Percentiles rank a stretch among this genome's conserved stretches.
These are phyloP conservation scores for Aspergillaceae sp. DNA, from an alignment of 2,329 filamentous ascomycete species.

Conservation along the genomic window DNA sequence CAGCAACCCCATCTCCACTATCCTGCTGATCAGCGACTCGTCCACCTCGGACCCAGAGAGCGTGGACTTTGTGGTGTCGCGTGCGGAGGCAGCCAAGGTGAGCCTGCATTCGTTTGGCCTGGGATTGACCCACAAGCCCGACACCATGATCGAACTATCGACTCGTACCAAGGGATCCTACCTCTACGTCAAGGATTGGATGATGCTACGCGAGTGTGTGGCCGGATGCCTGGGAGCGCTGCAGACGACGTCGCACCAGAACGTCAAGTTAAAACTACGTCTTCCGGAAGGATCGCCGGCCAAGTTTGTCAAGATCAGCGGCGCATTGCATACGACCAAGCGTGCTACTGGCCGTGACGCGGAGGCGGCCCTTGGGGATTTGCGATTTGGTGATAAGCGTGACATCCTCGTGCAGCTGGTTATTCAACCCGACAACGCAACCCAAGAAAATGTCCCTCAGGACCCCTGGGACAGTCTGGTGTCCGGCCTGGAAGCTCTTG, in stretches of 20 bases:
- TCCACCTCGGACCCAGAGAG: slow-evolving; percentile 90
- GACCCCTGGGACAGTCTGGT: slow-evolving; percentile 97
- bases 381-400: slow-evolving; percentile 89
- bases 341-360: slow-evolving; percentile 89
- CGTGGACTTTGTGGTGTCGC: slow-evolving; percentile 93
- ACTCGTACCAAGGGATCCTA: slow-evolving; percentile 94
- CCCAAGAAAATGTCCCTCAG: slow-evolving; percentile 76
- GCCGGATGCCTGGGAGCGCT: slow-evolving; percentile 86
- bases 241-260: slow-evolving; percentile 94
- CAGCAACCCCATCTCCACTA: slow-evolving; percentile 88
- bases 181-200: slow-evolving; percentile 99
- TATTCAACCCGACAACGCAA: slow-evolving; percentile 75
- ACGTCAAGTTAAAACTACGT: slow-evolving; percentile 89
- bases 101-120: slow-evolving; percentile 94
- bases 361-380: slow-evolving; percentile 81
- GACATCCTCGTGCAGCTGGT: slow-evolving; percentile 92
- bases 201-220: slow-evolving; percentile 96
- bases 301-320: slow-evolving; percentile 97
- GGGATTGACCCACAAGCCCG: slow-evolving; percentile 93
- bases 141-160: slow-evolving; percentile 97
- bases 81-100: slow-evolving; percentile 95
- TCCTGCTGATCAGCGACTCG: slow-evolving; percentile 94
- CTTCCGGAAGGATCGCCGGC: slow-evolving; percentile 93
- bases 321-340: slow-evolving; percentile 91
- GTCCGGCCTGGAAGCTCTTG: slow-evolving; percentile 85